Evolutionary conservation across 2,329 filamentous ascomycete species (phyloP), one percentile per base, ranked within the genome.

Genomic region (Aureobasidium namibiae): DNA sequence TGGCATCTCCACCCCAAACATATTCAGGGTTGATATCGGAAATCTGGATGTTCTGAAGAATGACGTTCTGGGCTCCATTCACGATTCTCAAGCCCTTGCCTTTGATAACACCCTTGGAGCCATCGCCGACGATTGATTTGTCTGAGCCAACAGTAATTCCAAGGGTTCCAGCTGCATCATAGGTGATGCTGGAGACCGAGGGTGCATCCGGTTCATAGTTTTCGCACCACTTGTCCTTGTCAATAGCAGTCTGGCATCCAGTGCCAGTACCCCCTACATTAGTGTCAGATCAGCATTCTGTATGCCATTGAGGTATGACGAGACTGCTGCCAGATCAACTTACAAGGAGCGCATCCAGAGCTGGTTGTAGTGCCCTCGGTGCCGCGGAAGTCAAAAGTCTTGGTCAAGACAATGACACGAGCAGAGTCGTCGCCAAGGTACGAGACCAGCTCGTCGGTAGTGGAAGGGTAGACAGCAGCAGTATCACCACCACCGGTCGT

Each of bases 401-500:
- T 80, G 67, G 78, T 76, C 26, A 86, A 73, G 56, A 85, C 75
- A 65, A 87, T 85, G 62, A 80, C 78, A 26, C 82, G 79, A 14
- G 82, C 65, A 21, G 73, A 68, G 57, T 70, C 71, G 68, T 85
- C 81, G 6, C 75, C 74, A 4, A 86, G 78, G 72, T 84, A 86
- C 31, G 73, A 76, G 69, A 80, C 78, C 48, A 86, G 78, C 76
- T 87, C 75, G 23, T 73, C 75, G 39, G 70, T 82, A 46, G 74
- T 79, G 18, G 69, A 73, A 13, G 82, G 83, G 64, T 81, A 80
- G 23, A 80, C 80, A 29, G 80, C 69, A 4, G 74, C 70, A 21
- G 79, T 80, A 62, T 65, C 75, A 56, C 82, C 83, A 66, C 84
- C 84, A 38, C 84, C 84, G 16, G 82, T 85, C 38, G 80, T 78